These are phyloP conservation scores for Tylopilus plumbeoviolaceoides DNA, from an alignment of 768 basidiomycete genomes.

Conservation along the genomic window DNA sequence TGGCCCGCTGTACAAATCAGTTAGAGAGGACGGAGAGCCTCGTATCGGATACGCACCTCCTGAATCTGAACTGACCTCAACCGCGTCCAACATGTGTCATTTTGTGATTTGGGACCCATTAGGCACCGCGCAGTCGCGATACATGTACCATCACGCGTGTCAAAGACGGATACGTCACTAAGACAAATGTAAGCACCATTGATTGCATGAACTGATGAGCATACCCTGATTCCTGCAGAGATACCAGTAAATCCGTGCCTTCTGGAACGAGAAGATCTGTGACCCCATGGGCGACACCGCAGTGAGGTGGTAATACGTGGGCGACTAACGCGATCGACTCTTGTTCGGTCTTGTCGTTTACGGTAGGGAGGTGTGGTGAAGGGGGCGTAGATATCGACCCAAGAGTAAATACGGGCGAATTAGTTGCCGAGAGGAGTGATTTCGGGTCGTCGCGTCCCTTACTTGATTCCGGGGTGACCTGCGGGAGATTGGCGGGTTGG, in stretches of 20 bases:
- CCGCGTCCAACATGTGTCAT: constrained; percentile 17
- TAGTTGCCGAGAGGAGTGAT: constrained; percentile 44
- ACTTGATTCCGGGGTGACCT: constrained; percentile 13
- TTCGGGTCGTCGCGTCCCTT: constrained; percentile 33
- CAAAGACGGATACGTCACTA: constrained; percentile 54
- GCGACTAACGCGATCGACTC: constrained; percentile 19
- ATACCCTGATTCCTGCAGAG: constrained; percentile 66
- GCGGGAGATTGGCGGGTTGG: constrained; percentile 1
- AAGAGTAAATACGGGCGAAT: constrained; percentile 40
- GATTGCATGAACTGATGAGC: constrained; percentile 10
- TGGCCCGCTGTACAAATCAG: constrained; percentile 9
- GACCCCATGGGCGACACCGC: constrained; percentile 38
- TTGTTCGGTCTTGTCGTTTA: constrained; percentile 16
- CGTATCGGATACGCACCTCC: constrained; percentile 11
- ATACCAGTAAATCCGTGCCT: constrained; percentile 41
- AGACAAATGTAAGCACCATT: constrained; percentile 4
- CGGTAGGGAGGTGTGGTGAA: constrained; percentile 19
- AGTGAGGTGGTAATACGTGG: constrained; percentile 45
- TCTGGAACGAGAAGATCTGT: constrained; percentile 45
- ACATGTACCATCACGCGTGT: constrained; percentile 48
- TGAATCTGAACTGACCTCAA: constrained; percentile 19
- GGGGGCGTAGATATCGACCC: constrained; percentile 37
- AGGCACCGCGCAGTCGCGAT: constrained; percentile 20
- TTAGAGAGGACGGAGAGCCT: background rate
- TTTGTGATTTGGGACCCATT: constrained; percentile 1